Conservation (phyloP, 345 rosid genomes). For the Euphorbia peplus region DNA sequence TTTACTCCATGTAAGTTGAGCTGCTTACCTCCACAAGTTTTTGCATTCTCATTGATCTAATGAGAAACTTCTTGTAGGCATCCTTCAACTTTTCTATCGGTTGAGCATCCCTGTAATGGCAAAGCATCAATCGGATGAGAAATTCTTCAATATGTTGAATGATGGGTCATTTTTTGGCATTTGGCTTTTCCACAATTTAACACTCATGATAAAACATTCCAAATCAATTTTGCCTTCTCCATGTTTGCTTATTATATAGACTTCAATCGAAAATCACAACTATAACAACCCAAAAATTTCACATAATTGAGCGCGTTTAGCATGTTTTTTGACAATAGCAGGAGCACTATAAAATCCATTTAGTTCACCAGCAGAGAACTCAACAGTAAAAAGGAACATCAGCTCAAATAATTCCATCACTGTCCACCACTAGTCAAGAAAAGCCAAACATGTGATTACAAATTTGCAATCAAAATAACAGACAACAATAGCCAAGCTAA, state of each 20-base stretch:
- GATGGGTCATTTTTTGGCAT: too few species aligned
- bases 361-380: too few species aligned
- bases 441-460: background rate
- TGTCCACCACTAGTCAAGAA: background rate
- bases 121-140: conserved; percentile 7
- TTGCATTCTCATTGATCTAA: conserved; percentile 60
- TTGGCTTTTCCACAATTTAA: too few species aligned
- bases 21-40: conserved; percentile 45
- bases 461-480: background rate
- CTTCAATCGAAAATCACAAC: background rate
- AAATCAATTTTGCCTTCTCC: background rate
- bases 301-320: too few species aligned
- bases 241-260: background rate
- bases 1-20: conserved; percentile 7
- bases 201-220: background rate
- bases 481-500: too few species aligned
- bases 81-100: conserved; percentile 74
- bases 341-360: too few species aligned
- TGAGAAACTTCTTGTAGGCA: conserved; percentile 66
- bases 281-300: too few species aligned
- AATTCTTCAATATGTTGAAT: background rate
- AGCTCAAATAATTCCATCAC: too few species aligned
- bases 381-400: too few species aligned
- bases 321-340: too few species aligned
- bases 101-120: conserved; percentile 55